A percentile compares a stretch with the other conserved stretches of the same genome.
Conservation (phyloP, 2,329 filamentous ascomycete genomes). For the Fusarium sacchari region DNA sequence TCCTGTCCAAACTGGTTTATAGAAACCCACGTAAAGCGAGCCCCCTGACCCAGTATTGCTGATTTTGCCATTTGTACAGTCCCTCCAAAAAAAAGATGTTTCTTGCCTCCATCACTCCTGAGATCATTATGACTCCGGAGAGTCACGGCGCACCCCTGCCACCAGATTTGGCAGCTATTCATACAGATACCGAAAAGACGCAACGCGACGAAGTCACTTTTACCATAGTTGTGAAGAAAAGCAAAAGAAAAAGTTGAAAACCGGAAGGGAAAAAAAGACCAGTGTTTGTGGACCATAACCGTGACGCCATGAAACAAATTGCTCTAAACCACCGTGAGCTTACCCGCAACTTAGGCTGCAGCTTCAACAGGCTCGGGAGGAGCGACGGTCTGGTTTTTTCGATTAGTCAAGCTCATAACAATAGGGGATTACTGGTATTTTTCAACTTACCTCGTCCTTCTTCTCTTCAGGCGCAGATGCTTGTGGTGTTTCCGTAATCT, state of each 20-base stretch:
- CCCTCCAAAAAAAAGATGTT: constrained; percentile 27
- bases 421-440: neutral
- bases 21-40: neutral
- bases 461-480: constrained; percentile 34
- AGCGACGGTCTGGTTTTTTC: constrained; percentile 38
- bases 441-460: constrained; percentile 50
- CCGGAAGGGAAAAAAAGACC: constrained; percentile 34
- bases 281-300: constrained; percentile 42
- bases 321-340: constrained; percentile 39
- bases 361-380: constrained; percentile 51
- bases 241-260: constrained; percentile 27
- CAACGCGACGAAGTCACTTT: constrained; percentile 40
- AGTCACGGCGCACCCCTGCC: constrained; percentile 29
- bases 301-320: constrained; percentile 42
- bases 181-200: constrained; percentile 41
- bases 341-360: constrained; percentile 44
- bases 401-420: constrained; percentile 17
- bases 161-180: constrained; percentile 40
- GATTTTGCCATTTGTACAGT: constrained; percentile 40
- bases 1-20: constrained; percentile 18
- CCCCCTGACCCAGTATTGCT: constrained; percentile 14
- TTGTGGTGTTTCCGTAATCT: constrained; percentile 23
- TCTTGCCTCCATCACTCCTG: constrained; percentile 24
- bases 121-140: constrained; percentile 15
- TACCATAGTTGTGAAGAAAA: constrained; percentile 32